phyloP scores from a whole-genome alignment of 169 alveolate species.

The Plasmodium knowlesi region DNA sequence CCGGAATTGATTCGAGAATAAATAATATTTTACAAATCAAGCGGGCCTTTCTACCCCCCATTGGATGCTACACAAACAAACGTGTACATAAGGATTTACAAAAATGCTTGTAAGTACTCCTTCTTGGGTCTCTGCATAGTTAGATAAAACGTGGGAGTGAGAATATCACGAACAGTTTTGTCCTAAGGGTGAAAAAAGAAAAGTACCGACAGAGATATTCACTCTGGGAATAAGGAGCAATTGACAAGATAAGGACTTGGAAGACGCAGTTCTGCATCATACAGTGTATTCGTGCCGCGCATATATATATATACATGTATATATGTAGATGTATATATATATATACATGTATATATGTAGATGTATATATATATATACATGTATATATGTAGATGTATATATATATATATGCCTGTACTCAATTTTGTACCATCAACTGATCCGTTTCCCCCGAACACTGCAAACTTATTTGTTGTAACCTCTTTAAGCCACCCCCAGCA shows the following conservation, averaged over 20 bases:
- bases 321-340: too few species aligned
- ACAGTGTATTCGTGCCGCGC: background rate
- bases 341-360: too few species aligned
- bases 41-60: background rate
- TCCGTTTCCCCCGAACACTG: background rate
- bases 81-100: background rate
- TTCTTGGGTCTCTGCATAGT: background rate
- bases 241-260: too few species aligned
- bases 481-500: background rate
- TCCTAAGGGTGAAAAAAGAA: background rate
- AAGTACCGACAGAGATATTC: background rate
- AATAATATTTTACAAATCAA: too few species aligned
- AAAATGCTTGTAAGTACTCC: background rate
- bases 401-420: background rate
- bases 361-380: too few species aligned
- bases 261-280: background rate
- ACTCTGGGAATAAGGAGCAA: background rate
- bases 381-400: too few species aligned
- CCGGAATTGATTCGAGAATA: background rate
- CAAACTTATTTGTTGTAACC: background rate
- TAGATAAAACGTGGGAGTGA: background rate
- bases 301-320: too few species aligned
- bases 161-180: background rate
- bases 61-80: background rate
- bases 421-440: background rate